These are phyloP conservation scores for Nicotiana sylvestris DNA, from an alignment of 257 asterid species.

Conservation along the genomic window DNA sequence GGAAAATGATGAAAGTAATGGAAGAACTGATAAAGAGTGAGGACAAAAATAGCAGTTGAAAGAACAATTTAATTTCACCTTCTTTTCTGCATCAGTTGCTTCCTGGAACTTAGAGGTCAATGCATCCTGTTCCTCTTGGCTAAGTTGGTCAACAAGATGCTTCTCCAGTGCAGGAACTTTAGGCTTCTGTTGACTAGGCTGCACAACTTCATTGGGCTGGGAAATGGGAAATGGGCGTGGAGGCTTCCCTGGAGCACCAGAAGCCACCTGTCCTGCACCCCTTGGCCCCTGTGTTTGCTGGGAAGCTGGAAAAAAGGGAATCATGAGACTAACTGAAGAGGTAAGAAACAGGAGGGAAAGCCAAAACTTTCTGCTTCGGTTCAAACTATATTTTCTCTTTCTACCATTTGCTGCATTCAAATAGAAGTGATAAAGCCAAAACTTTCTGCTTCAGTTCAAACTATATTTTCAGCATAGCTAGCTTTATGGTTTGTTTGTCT, in stretches of 20 bases:
- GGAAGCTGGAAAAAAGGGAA: conserved; percentile 35
- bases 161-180: conserved; percentile 93
- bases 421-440: neutral
- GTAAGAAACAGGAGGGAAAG: neutral
- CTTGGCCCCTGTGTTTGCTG: conserved; percentile 58
- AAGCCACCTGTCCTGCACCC: conserved; percentile 38
- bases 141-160: conserved; percentile 80
- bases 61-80: conserved; percentile 38
- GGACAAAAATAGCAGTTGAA: neutral
- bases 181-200: conserved; percentile 62
- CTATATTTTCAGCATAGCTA: neutral
- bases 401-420: neutral
- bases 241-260: conserved; percentile 60
- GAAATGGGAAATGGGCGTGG: conserved; percentile 87
- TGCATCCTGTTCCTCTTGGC: conserved; percentile 84
- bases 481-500: neutral
- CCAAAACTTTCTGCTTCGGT: too few species aligned
- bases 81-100: conserved; percentile 87
- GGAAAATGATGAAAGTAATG: neutral
- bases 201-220: conserved; percentile 49
- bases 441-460: conserved; percentile 22
- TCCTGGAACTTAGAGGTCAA: conserved; percentile 79
- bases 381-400: neutral
- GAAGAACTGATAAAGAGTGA: neutral
- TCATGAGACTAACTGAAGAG: neutral